Percentiles rank a stretch among this genome's conserved stretches.
Conservation (phyloP, 257 asterid genomes). For the Capsicum pubescens region DNA sequence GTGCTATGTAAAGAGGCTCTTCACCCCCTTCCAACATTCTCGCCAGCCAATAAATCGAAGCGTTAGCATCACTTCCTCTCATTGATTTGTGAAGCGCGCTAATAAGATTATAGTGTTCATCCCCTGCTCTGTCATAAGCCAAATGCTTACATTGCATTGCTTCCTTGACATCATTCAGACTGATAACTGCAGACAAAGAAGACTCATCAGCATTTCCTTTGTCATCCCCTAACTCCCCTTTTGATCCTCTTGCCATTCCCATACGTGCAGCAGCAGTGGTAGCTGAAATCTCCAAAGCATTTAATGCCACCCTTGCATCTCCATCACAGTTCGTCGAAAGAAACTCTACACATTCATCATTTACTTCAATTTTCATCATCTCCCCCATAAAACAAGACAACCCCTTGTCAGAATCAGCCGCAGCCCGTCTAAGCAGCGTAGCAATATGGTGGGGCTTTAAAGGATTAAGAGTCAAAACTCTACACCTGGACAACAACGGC, state of each 20-base stretch:
- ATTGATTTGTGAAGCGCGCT: slow-evolving; percentile 89
- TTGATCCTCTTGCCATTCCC: background rate
- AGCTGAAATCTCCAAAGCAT: slow-evolving; percentile 70
- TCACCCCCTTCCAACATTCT: slow-evolving; percentile 95
- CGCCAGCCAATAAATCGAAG: slow-evolving; percentile 82
- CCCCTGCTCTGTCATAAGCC: slow-evolving; percentile 76
- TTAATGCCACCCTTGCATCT: slow-evolving; percentile 78
- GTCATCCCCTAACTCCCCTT: background rate
- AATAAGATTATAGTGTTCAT: slow-evolving; percentile 80
- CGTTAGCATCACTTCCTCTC: slow-evolving; percentile 80
- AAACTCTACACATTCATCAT: slow-evolving; percentile 55
- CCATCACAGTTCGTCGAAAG: slow-evolving; percentile 70
- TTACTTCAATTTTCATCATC: slow-evolving; percentile 32
- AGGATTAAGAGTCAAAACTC: slow-evolving; percentile 66
- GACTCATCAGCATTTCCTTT: background rate
- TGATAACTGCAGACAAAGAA: slow-evolving; percentile 1
- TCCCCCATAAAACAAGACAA: slow-evolving; percentile 31
- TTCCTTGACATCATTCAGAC: slow-evolving; percentile 53
- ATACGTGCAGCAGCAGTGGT: slow-evolving; percentile 50
- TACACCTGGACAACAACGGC: slow-evolving; percentile 79
- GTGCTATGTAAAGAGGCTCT: slow-evolving; percentile 83
- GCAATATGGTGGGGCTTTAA: slow-evolving; percentile 55
- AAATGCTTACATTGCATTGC: slow-evolving; percentile 78
- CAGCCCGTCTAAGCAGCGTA: slow-evolving; percentile 54
- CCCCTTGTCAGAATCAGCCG: slow-evolving; percentile 49